Evolutionary conservation across 1,284 basidiomycete species (phyloP), one percentile per base, ranked within the genome.

Genomic region (Coriolopsis trogii): DNA sequence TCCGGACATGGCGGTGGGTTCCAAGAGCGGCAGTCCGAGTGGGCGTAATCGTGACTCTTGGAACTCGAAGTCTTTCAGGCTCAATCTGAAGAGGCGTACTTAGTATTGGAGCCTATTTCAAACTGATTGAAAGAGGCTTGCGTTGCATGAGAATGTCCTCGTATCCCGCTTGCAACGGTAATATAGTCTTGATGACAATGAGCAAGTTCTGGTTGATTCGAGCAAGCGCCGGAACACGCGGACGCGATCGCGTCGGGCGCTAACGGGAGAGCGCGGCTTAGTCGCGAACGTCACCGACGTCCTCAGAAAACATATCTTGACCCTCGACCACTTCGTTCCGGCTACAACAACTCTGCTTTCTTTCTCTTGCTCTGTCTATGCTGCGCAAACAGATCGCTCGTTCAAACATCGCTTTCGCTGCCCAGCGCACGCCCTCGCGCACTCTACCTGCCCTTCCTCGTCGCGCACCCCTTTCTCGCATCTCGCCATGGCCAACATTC

Each of bases 401-500:
- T 5, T 23, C 50, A 5, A 42, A 43, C 1, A 23, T 55, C 26
- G 9, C 53, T 12, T 29, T 51, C 9, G 16, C 34, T 18, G 23
- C 48, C 9, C 33, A 29, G 4, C 57, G 48, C 13, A n/a, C 41
- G n/a, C 9, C 46, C 24, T 34, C 56, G 13, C 53, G 24, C 12
- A 37, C 44, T 15, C 28, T 46, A 26, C 51, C 53, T 9, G 46
- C 54, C 38, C 58, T 59, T 20, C 54, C 54, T 16, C 49, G 43
- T 13, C 49, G 58, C 15, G 58, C 54, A 2, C 58, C 58, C 2
- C 58, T 59, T 36, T 59, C 58, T 13, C 58, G 51, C 41, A 41
- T 59, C 20, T 56, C 58, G 9, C 58, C 48, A 56, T 51, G 49
- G 30, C 37, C 50, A 15, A 24, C 18, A 8, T 16, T 31, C 23